A percentile compares a stretch with the other conserved stretches of the same genome.
These are phyloP conservation scores for Sporobolomyces pararoseus DNA, from an alignment of 768 basidiomycete species.

Conservation along the genomic window DNA sequence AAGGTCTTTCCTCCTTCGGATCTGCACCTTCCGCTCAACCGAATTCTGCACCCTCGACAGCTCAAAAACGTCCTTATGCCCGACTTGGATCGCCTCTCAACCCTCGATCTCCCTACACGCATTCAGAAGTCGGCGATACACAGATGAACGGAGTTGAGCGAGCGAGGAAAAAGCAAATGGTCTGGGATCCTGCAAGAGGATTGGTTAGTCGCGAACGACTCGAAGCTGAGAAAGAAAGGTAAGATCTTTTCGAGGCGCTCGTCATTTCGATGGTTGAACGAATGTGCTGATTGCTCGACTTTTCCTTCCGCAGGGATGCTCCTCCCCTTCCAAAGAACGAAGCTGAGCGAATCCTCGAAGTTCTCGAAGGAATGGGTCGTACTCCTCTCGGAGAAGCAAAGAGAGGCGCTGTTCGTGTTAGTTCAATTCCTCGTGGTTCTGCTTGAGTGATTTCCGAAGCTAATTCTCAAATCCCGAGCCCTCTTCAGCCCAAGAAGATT, in stretches of 20 bases:
- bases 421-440: neutral
- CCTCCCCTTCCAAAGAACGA: constrained; percentile 39
- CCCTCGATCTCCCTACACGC: neutral
- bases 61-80: constrained; percentile 19
- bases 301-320: constrained; percentile 13
- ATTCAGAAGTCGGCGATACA: neutral
- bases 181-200: constrained; percentile 38
- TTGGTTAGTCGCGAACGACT: constrained; percentile 36
- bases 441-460: neutral
- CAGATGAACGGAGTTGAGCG: constrained; percentile 13
- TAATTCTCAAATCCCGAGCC: neutral
- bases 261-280: too few species aligned
- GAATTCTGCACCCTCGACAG: constrained; percentile 10
- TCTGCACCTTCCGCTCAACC: neutral
- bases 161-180: constrained; percentile 40
- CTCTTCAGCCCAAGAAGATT: constrained; percentile 24
- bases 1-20: constrained; percentile 18
- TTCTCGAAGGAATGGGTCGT: constrained; percentile 41
- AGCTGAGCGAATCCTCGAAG: constrained; percentile 42
- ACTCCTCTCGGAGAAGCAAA: constrained; percentile 39
- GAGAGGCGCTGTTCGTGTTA: constrained; percentile 19
- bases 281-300: too few species aligned
- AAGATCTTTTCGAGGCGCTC: too few species aligned
- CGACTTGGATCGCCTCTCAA: constrained; percentile 13
- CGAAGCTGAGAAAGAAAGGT: constrained; percentile 26